Evolutionary conservation across 2,329 filamentous ascomycete species (phyloP).

Genomic region (Fusarium sp.): DNA sequence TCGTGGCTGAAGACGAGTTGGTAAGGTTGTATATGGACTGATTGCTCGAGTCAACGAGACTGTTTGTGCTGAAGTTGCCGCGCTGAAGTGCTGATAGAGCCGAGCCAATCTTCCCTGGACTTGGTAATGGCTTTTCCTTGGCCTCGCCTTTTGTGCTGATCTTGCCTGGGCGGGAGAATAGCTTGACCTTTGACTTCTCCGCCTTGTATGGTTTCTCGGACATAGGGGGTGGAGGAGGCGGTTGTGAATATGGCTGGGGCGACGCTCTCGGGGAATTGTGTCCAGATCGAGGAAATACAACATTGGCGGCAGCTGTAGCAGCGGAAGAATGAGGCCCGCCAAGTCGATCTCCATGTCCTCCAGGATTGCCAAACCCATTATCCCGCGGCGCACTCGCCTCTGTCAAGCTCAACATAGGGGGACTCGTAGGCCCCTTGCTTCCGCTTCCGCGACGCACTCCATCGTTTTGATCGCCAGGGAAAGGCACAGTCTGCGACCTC

Average conservation of each 20-base stretch:
- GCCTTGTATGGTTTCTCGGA: slow-evolving; percentile 68
- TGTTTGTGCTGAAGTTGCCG: slow-evolving; percentile 76
- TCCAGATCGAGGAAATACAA: slow-evolving; percentile 74
- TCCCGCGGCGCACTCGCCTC: slow-evolving; percentile 71
- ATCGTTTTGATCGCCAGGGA: slow-evolving; percentile 59
- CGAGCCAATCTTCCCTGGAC: slow-evolving; percentile 75
- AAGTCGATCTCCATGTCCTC: slow-evolving; percentile 61
- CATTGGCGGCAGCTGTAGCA: slow-evolving; percentile 76
- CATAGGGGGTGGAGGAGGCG: slow-evolving; percentile 49
- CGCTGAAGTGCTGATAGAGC: slow-evolving; percentile 73
- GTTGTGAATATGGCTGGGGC: slow-evolving; percentile 50
- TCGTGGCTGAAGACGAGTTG: slow-evolving; percentile 81
- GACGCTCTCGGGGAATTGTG: slow-evolving; percentile 60
- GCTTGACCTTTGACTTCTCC: slow-evolving; percentile 81
- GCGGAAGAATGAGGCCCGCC: slow-evolving; percentile 69
- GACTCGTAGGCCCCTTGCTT: slow-evolving; percentile 63
- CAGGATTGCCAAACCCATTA: slow-evolving; percentile 59
- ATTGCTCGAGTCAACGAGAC: slow-evolving; percentile 68
- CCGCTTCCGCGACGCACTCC: slow-evolving; percentile 55
- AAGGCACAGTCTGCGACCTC: slow-evolving; percentile 77
- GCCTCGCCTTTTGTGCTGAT: slow-evolving; percentile 75
- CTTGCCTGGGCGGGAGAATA: slow-evolving; percentile 81
- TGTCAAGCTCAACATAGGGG: slow-evolving; percentile 70
- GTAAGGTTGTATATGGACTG: slow-evolving; percentile 76
- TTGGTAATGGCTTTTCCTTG: slow-evolving; percentile 74